Evolutionary conservation across 1,284 basidiomycete species (phyloP).

Genomic region (Rhodotorula sp.): DNA sequence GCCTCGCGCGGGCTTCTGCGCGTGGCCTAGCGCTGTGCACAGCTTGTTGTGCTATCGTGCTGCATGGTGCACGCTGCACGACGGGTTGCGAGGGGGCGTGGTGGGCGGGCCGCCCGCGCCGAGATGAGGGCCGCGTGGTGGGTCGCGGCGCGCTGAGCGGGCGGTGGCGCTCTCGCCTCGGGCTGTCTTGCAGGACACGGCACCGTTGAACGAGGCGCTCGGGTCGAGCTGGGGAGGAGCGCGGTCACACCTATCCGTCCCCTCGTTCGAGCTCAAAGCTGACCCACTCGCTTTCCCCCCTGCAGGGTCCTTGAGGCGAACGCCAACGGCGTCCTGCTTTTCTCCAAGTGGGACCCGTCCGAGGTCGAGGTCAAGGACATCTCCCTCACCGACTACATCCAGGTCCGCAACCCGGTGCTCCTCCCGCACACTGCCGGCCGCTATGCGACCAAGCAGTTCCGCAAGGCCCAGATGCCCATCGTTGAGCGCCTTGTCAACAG

Average conservation of each 20-base stretch:
- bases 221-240: neutral
- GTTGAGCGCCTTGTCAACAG: constrained; percentile 98
- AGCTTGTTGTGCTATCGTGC: no score
- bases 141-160: no score
- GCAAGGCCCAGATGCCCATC: constrained; percentile 99
- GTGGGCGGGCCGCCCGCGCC: no score
- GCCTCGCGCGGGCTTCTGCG: no score
- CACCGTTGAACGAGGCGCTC: no score
- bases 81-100: no score
- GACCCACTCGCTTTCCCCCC: neutral
- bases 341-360: constrained; percentile 94
- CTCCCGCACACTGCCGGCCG: constrained; percentile 88
- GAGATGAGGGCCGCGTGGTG: no score
- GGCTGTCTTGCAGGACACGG: no score
- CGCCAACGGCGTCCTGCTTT: constrained; percentile 70
- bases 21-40: no score
- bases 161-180: no score
- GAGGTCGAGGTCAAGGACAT: constrained; percentile 96
- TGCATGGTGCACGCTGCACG: no score
- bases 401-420: constrained; percentile 75
- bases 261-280: neutral
- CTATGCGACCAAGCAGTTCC: constrained; percentile 99
- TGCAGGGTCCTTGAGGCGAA: constrained; percentile 42
- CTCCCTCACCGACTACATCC: constrained; percentile 97
- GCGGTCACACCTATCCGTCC: neutral